Evolutionary conservation across 805 yeast genomes (phyloP), one percentile per base, ranked within the genome.

Genomic region (Lipomyces starkeyi): DNA sequence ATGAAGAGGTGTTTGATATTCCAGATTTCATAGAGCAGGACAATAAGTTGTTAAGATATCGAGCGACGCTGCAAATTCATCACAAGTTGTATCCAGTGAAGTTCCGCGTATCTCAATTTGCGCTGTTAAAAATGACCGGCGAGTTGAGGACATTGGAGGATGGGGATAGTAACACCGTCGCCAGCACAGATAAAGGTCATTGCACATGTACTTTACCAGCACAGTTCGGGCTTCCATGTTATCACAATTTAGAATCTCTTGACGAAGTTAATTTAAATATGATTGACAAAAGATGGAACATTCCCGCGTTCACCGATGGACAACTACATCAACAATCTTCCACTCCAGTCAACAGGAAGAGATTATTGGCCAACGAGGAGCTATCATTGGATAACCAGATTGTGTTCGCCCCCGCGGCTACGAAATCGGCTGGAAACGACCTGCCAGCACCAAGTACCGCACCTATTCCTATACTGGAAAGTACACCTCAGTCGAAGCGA

Each of bases 221-320:
- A 11, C 56, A 53, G 11, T 53, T 53, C 56, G 56, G 56, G 8
- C 56, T 53, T 27, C 56, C 56, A 27, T 53, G 56, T 25, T 17
- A 17, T 25, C 56, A 53, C n/a, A 25, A 53, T 13, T 25, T 53
- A 11, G 27, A 53, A 13, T 11, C 14, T 22, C 14, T 53, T 13
- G 56, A 53, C 27, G 56, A 53, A 27, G 56, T 53, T 3, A 22
- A 22, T 7, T 53, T 53, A 27, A 53, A 20, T 14, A 53, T 22
- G 56, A 29, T 53, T 53, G 56, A 25, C 17, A 13, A 25, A 29
- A 27, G 56, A 53, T 53, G 56, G 56, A 13, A 53, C 34, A 22
- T 53, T 29, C 32, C 56, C 22, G 49, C 49, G 22, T 43, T 43
- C 49, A 43, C 49, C 22, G 25, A 17, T 17, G 49, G n/a, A 11